Evolutionary conservation across 1,139 yeast species (phyloP).

Genomic region (Magnusiomyces sp.): DNA sequence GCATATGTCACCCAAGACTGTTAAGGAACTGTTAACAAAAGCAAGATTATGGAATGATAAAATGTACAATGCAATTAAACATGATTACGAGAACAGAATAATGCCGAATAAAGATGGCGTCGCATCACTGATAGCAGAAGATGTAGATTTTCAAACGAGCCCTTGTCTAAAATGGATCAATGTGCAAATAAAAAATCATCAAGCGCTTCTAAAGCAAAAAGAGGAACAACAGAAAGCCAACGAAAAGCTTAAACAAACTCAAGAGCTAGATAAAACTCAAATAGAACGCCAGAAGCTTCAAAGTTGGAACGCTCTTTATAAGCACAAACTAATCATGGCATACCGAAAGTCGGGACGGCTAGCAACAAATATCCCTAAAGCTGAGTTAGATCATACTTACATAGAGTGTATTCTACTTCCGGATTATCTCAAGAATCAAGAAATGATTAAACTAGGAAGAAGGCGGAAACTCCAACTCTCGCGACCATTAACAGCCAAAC

Average conservation of each 20-base stretch:
- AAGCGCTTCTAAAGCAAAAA: neutral
- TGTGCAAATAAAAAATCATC: slow-evolving; percentile 2
- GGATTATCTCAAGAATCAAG: slow-evolving; percentile 6
- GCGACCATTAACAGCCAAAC: slow-evolving; percentile 4
- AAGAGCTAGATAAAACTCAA: slow-evolving; percentile 3
- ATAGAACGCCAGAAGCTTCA: neutral
- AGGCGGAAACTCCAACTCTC: neutral
- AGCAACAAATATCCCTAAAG: neutral
- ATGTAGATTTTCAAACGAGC: neutral
- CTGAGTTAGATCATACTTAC: slow-evolving; percentile 8
- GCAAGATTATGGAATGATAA: slow-evolving; percentile 8
- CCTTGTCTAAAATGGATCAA: slow-evolving; percentile 7
- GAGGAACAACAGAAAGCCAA: neutral
- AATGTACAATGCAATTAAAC: slow-evolving; percentile 5
- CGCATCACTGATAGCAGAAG: neutral
- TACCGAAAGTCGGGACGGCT: neutral
- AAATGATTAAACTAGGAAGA: neutral
- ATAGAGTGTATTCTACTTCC: slow-evolving; percentile 11
- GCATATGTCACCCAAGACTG: slow-evolving; percentile 5
- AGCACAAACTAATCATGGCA: slow-evolving; percentile 1
- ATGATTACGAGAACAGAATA: neutral
- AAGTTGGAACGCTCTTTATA: slow-evolving; percentile 5
- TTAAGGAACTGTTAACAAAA: neutral
- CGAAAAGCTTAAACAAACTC: slow-evolving; percentile 3
- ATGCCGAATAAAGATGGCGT: neutral